Base-by-base conservation (phyloP, 495 filamentous ascomycete genomes). In the Niebla homalea region DNA sequence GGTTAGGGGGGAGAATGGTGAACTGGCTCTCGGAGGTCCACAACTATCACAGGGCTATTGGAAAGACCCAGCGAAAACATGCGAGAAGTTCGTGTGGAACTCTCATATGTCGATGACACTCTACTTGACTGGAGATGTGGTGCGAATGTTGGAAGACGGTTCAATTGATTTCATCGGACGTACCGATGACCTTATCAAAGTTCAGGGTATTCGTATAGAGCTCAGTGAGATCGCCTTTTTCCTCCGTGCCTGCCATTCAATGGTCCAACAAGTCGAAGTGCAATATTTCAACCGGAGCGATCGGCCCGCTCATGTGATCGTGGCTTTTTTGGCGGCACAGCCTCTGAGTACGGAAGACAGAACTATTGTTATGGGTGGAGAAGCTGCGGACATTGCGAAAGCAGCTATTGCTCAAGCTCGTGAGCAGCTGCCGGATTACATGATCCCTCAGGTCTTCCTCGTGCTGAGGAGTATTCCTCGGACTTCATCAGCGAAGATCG, bases 121-220 rank as follows among this genome's bases (percentile, higher is more conserved):
- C 7, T 79, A 76, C 51, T 68, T 70, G 32, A 79, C 74, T 12
- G 75, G 74, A 12, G 75, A 79, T 55, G 52, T 74, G 18, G 74
- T 70, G 21, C 64, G 67, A 15, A 65, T 69, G 54, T 46, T 70
- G 29, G 51, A 56, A 5, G 63, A 71, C 50, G 72, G 68, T 3
- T 67, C 64, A 6, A 57, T 78, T 12, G 62, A 68, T 37, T 67
- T 76, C 45, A 52, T 68, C 21, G 63, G 61, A 43, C 66, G 66
- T 46, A 59, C 55, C 1, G 66, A 68, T 56, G 66, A 68, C 32
- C 45, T 65, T 32, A 58, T 68, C 50, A 68, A 68, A 49, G 53
- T 68, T 16, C 61, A 62, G 26, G 66, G 66, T 18, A 65, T 68
- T 36, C 56, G 66, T 19, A 54, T 68, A 29, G 66, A 68, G 55